Percentiles rank a stretch among this genome's conserved stretches.
phyloP scores from a whole-genome alignment of 169 alveolate genomes.

The Theileria luwenshuni region DNA sequence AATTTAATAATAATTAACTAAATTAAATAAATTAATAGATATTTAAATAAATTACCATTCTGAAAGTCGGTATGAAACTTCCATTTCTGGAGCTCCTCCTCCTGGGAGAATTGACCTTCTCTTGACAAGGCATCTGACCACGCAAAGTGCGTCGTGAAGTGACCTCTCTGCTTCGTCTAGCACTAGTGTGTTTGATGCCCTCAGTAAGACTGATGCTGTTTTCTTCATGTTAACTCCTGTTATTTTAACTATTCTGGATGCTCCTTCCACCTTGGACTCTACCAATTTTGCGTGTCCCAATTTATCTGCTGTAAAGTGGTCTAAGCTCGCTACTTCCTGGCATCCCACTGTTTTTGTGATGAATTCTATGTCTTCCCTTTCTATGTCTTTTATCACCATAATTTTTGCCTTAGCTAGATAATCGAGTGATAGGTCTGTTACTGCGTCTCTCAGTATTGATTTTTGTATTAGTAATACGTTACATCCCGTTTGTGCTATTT shows the following conservation, averaged over 20 bases:
- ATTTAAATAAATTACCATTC: constrained; percentile 54
- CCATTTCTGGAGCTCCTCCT: constrained; percentile 99
- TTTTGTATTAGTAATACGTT: constrained; percentile 97
- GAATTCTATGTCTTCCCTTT: constrained; percentile 96
- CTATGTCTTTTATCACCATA: constrained; percentile 96
- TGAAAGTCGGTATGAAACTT: constrained; percentile 87
- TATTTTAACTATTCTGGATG: constrained; percentile 90
- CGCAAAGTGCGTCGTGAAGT: constrained; percentile 98
- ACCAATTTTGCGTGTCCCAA: constrained; percentile 95
- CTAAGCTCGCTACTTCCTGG: constrained; percentile 96
- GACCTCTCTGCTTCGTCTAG: constrained; percentile 99
- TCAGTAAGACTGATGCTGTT: constrained; percentile 93
- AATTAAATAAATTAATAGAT: no score
- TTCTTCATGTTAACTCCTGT: constrained; percentile 94
- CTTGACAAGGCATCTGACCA: constrained; percentile 95
- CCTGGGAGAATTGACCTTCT: constrained; percentile 97
- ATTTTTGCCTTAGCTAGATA: constrained; percentile 96
- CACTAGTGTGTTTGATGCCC: constrained; percentile 93
- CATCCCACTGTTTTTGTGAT: constrained; percentile 87
- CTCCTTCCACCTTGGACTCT: constrained; percentile 83
- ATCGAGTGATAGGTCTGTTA: constrained; percentile 93
- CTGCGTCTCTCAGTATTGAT: constrained; percentile 98
- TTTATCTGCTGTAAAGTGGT: constrained; percentile 94
- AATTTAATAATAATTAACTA: neutral
- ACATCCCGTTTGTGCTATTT: constrained; percentile 97